Conservation (phyloP, 1,284 basidiomycete genomes). For the Rhodotorula mucilaginosa region DNA sequence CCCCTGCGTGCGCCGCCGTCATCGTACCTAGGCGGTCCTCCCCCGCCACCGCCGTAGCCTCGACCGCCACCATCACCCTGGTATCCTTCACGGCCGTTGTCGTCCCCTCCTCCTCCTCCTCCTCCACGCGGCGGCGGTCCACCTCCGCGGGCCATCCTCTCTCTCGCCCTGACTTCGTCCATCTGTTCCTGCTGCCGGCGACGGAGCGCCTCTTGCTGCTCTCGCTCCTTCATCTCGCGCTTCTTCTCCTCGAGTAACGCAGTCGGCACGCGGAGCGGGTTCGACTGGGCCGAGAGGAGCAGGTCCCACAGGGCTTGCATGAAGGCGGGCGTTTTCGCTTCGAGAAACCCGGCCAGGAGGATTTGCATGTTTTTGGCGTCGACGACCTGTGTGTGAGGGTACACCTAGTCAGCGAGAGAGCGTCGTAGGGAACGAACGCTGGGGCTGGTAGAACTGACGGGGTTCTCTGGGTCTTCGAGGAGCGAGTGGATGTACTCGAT, state of each 20-base stretch:
- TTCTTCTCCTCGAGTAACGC: slow-evolving; percentile 95
- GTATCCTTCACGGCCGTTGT: slow-evolving; percentile 46
- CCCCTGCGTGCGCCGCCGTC: slow-evolving; percentile 1
- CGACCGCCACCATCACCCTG: slow-evolving; percentile 52
- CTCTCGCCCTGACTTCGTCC: slow-evolving; percentile 43
- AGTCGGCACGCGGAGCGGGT: slow-evolving; percentile 84
- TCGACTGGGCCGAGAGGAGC: slow-evolving; percentile 82
- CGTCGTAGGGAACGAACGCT: no score
- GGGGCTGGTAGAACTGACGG: slow-evolving; percentile 54
- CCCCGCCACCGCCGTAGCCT: slow-evolving; percentile 49
- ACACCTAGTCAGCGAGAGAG: background rate
- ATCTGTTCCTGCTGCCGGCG: slow-evolving; percentile 52
- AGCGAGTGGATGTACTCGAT: slow-evolving; percentile 93
- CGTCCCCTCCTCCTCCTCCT: slow-evolving; percentile 47
- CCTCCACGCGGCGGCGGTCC: slow-evolving; percentile 50
- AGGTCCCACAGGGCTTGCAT: slow-evolving; percentile 87
- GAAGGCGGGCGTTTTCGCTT: slow-evolving; percentile 70
- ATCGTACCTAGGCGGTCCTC: slow-evolving; percentile 43
- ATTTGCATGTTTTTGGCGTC: slow-evolving; percentile 97
- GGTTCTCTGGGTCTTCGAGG: slow-evolving; percentile 76
- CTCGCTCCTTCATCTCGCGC: slow-evolving; percentile 77
- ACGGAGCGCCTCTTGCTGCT: slow-evolving; percentile 62
- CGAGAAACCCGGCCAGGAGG: slow-evolving; percentile 84
- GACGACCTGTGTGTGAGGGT: slow-evolving; percentile 60
- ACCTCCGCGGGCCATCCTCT: slow-evolving; percentile 27